Evolutionary conservation across 2,329 filamentous ascomycete genomes (phyloP), one percentile per base, ranked within the genome.

Genomic region (Dichotomopilus funicola): DNA sequence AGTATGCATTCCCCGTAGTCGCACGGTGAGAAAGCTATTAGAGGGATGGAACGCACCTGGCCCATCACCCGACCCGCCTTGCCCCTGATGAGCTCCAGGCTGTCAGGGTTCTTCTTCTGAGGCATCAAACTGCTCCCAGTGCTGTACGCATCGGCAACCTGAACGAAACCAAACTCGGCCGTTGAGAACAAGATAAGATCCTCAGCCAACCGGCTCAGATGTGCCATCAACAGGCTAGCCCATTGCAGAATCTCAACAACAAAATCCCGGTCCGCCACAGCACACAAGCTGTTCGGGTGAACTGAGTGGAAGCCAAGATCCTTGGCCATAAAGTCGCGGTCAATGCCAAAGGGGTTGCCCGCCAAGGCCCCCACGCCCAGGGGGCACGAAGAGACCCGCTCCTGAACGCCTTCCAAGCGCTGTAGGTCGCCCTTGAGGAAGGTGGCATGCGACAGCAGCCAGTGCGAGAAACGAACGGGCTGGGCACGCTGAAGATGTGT

Each of bases 111-210:
- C 78, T 91, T 90, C 80, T 92, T 92, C 71, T 91, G 86, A 5
- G 87, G 87, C 87, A 90, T 89, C 59, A 90, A 74, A 3, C 80
- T 85, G 62, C 82, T 87, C 41, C 88, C 88, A 1, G 88, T 91
- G 4, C 82, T 85, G 72, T 92, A 94, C 0, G 88, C 87, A 66
- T 92, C 89, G 6, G 88, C 87, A 41, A 92, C 73, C 58, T 81
- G 78, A 42, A 92, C 82, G 66, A 89, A 91, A 33, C 84, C 82
- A 66, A 91, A 92, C 68, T 91, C 88, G 59, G 82, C 76, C 27
- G 83, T 83, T 41, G 81, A 85, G 75, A 91, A 91, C 67, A 95
- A 81, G 72, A 95, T 95, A 58, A 95, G 74, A 68, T 96, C 91
- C 73, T 95, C 89, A 4, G 86, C 82, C 85, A 87, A 92, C 54